Evolutionary conservation across 2,329 filamentous ascomycete species (phyloP).

Genomic region (Sporothrix brunneoviolacea): DNA sequence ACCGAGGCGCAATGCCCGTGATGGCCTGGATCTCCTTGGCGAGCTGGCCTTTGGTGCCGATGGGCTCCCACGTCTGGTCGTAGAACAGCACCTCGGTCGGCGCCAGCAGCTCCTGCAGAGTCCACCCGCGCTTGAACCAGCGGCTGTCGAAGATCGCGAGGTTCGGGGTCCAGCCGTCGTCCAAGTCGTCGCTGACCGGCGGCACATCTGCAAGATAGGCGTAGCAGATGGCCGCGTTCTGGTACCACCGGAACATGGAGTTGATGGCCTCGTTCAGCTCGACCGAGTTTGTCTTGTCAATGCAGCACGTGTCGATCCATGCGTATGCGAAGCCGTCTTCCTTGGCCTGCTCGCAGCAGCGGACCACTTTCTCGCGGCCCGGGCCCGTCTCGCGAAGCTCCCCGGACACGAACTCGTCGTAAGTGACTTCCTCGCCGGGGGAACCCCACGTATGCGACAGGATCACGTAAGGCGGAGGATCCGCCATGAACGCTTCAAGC

Average conservation of each 20-base stretch:
- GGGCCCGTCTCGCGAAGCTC: not conserved
- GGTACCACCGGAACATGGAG: slow-evolving; percentile 18
- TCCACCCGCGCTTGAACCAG: slow-evolving; percentile 43
- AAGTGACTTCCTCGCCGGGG: not conserved
- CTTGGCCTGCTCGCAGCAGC: not conserved
- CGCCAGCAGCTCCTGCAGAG: slow-evolving; percentile 60
- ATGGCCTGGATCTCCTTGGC: not conserved
- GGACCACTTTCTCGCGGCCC: not conserved
- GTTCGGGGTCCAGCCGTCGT: too few species aligned
- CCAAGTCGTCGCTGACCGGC: not conserved
- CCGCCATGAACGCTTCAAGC: not conserved
- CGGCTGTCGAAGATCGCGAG: slow-evolving; percentile 12
- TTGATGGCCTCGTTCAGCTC: slow-evolving; percentile 18
- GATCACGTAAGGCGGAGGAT: not conserved
- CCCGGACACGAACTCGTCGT: not conserved
- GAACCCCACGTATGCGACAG: not conserved
- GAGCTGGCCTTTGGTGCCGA: slow-evolving; percentile 9
- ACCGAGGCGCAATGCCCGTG: slow-evolving; percentile 11
- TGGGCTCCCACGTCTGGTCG: not conserved
- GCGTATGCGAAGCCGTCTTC: not conserved
- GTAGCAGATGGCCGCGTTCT: slow-evolving; percentile 11
- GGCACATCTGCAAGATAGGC: slow-evolving; percentile 11
- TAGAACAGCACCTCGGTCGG: slow-evolving; percentile 26
- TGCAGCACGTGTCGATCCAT: slow-evolving; percentile 20
- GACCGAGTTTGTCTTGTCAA: slow-evolving; percentile 16